Evolutionary conservation across 2,329 filamentous ascomycete species (phyloP).

Genomic region (Phialophora expanda): DNA sequence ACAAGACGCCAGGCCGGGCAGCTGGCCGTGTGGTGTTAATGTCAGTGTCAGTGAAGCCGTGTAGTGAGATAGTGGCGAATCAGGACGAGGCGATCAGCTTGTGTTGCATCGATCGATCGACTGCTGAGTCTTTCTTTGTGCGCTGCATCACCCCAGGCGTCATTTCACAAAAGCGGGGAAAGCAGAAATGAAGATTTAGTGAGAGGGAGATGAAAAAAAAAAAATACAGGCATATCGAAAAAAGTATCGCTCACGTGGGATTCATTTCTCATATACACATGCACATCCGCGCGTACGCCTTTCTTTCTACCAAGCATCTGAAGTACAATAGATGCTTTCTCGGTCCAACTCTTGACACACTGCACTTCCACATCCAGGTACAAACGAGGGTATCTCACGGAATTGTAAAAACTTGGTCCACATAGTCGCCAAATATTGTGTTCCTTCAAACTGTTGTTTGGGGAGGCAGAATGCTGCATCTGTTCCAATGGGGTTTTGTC

Average conservation of each 20-base stretch:
- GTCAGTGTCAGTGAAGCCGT: neutral
- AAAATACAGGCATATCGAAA: neutral
- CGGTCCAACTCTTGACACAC: neutral
- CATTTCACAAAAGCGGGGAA: constrained; percentile 12
- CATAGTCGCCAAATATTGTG: neutral
- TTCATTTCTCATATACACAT: constrained; percentile 10
- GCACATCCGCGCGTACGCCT: neutral
- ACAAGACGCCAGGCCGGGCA: neutral
- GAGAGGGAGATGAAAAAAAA: neutral
- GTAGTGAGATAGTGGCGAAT: constrained; percentile 5
- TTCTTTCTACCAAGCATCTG: neutral
- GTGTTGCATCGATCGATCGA: constrained; percentile 4
- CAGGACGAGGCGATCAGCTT: neutral
- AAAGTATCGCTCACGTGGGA: neutral
- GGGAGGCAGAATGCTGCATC: neutral
- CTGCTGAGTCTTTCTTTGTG: neutral
- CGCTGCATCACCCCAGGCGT: neutral
- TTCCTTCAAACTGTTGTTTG: neutral
- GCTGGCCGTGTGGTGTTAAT: neutral
- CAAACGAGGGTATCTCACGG: constrained; percentile 31
- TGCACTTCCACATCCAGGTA: neutral
- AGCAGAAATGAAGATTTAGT: neutral
- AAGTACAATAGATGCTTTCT: neutral
- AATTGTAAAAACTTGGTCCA: constrained; percentile 8
- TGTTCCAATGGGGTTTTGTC: constrained; percentile 8